A percentile compares a stretch with the other conserved stretches of the same genome.
phyloP scores from a whole-genome alignment of 495 filamentous ascomycete genomes.

The Haplographium delicatum region DNA sequence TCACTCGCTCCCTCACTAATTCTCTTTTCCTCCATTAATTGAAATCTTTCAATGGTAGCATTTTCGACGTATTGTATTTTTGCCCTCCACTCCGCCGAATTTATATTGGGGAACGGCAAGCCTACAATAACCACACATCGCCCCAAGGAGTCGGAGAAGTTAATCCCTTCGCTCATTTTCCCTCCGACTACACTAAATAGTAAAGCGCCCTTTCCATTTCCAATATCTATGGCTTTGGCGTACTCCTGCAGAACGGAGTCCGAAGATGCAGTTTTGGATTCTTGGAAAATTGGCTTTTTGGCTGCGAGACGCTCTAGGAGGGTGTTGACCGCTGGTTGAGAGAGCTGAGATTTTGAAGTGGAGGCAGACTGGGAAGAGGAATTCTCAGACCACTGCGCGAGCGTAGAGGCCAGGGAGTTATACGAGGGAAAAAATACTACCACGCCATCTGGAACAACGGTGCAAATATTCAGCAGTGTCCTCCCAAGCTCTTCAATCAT shows the following conservation, averaged over 20 bases:
- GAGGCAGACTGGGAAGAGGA: too few relatives aligned
- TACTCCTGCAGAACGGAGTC: slow-evolving; percentile 73
- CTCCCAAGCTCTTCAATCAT: slow-evolving; percentile 74
- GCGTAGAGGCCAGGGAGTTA: slow-evolving; percentile 73
- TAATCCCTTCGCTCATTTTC: slow-evolving; percentile 94
- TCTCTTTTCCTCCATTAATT: slow-evolving; percentile 9
- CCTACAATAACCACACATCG: slow-evolving; percentile 86
- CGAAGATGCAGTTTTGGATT: slow-evolving; percentile 50
- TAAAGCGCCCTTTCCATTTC: slow-evolving; percentile 64
- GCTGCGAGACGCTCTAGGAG: slow-evolving; percentile 50
- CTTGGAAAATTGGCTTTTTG: slow-evolving; percentile 63
- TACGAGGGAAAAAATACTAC: slow-evolving; percentile 98
- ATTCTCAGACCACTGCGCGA: slow-evolving; percentile 58
- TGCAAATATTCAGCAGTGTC: slow-evolving; percentile 63
- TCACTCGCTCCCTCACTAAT: neutral
- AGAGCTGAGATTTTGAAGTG: too few relatives aligned
- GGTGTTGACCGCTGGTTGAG: slow-evolving; percentile 22
- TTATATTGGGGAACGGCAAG: slow-evolving; percentile 87
- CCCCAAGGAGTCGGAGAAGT: slow-evolving; percentile 89
- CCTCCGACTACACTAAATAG: slow-evolving; percentile 94
- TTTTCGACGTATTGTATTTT: slow-evolving; percentile 82
- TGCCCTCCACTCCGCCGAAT: slow-evolving; percentile 86
- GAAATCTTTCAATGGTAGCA: slow-evolving; percentile 45
- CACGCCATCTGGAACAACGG: slow-evolving; percentile 77
- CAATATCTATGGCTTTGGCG: slow-evolving; percentile 56